Evolutionary conservation across 2,329 filamentous ascomycete species (phyloP).

Genomic region (Leptographium flavum): DNA sequence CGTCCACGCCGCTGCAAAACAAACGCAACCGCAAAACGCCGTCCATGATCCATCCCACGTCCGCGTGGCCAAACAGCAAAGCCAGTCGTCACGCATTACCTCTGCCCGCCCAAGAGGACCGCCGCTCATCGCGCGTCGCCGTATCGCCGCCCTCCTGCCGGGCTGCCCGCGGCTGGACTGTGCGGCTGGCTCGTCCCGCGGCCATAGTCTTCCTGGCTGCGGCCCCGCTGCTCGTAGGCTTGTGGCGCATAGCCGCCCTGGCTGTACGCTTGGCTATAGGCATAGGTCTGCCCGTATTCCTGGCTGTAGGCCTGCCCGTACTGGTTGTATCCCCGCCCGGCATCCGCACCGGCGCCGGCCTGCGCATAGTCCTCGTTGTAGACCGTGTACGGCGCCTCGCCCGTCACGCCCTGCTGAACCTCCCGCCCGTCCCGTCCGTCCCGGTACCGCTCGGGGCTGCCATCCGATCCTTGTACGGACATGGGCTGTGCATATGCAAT

Average conservation of each 20-base stretch:
- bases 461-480: slow-evolving; percentile 4
- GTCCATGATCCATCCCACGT: too few species aligned
- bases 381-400: not conserved
- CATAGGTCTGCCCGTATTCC: not conserved
- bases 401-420: not conserved
- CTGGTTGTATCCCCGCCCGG: not conserved
- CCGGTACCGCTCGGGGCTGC: slow-evolving; percentile 7
- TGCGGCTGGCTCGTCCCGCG: not conserved
- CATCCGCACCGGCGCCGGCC: not conserved
- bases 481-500: slow-evolving; percentile 23
- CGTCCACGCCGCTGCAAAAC: not conserved
- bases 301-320: not conserved
- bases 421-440: not conserved
- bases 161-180: not conserved
- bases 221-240: not conserved
- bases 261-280: not conserved
- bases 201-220: not conserved
- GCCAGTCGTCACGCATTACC: not conserved
- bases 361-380: not conserved
- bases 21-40: not conserved
- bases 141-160: too few species aligned
- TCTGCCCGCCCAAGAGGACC: not conserved
- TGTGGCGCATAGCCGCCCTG: not conserved
- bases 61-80: too few species aligned
- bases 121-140: too few species aligned